Base-by-base conservation (phyloP, 768 basidiomycete species). In the Hebeloma cylindrosporum region DNA sequence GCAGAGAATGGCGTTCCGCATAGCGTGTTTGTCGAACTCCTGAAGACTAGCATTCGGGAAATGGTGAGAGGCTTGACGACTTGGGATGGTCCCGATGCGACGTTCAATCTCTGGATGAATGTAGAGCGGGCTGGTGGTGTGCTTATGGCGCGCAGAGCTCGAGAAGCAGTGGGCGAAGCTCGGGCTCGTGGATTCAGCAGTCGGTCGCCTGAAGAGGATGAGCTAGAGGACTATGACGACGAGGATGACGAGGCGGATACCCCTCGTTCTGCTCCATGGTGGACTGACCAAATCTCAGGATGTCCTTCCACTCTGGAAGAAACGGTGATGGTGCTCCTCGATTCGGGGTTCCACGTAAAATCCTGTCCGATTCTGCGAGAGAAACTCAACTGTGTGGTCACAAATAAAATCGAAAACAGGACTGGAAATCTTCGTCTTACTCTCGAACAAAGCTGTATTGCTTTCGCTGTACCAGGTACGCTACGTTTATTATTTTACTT, bases 301-400 rank as follows among this genome's bases (percentile, higher is more conserved):
- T 72, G 70, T 35, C 85, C 85, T 0, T 84, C 83, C 0, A 60
- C 67, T 14, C 65, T 86, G 1, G 82, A 80, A 52, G 85, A 86
- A 50, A 85, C 82, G 0, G 64, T 71, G 17, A 64, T 85, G 67
- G 60, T 61, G 1, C 61, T 86, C 5, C 60, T 86, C 1, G 80
- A 79, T 56, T 58, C 80, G 4, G 83, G 84, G 0, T 88, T 86
- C 56, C 62, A 50, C 2, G 84, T 84, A 2, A 51, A 67, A 20
- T 58, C 55, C 1, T 76, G 70, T 31, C 60, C 72, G 0, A 64
- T 84, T 3, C 63, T 86, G 10, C 60, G 74, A 28, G 73, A 73
- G 3, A 85, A 83, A 56, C 62, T 83, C 5, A 67, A 70, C 40
- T 60, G 71, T 20, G 61, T 82, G 3, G 66, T 79, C 5, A 65